Evolutionary conservation across 192 early-diverging fungal genomes (phyloP).

Genomic region (Linnemannia hyalina): DNA sequence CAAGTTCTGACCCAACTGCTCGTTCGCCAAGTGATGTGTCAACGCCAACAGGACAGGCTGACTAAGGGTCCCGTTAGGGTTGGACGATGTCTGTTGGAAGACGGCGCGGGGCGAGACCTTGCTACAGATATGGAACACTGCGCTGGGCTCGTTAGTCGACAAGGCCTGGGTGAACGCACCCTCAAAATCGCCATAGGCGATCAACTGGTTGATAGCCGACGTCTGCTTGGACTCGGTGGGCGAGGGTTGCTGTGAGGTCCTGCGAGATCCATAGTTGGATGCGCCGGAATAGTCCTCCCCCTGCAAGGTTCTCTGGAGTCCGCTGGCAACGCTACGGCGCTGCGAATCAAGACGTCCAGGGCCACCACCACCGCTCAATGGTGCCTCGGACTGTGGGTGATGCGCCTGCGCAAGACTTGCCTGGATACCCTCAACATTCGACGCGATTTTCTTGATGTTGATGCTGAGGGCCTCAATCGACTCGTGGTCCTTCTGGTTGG

Average conservation of each 20-base stretch:
- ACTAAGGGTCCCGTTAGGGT: slow-evolving; percentile 33
- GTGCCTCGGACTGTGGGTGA: slow-evolving; percentile 23
- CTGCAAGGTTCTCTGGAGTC: slow-evolving; percentile 50
- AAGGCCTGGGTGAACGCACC: slow-evolving; percentile 56
- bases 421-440: slow-evolving; percentile 43
- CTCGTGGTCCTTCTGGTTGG: slow-evolving; percentile 32
- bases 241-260: slow-evolving; percentile 41
- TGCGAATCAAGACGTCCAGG: slow-evolving; percentile 27
- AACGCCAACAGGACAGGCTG: slow-evolving; percentile 62
- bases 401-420: slow-evolving; percentile 24
- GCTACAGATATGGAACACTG: slow-evolving; percentile 52
- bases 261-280: slow-evolving; percentile 44
- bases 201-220: slow-evolving; percentile 32
- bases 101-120: slow-evolving; percentile 55
- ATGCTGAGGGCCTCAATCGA: slow-evolving; percentile 25
- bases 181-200: slow-evolving; percentile 51
- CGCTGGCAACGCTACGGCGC: slow-evolving; percentile 31
- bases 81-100: slow-evolving; percentile 40
- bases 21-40: slow-evolving; percentile 57
- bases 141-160: slow-evolving; percentile 48
- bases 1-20: slow-evolving; percentile 54
- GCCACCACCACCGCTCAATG: slow-evolving; percentile 3
- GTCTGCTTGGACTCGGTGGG: slow-evolving; percentile 41
- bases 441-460: slow-evolving; percentile 32
- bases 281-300: slow-evolving; percentile 21